Percentiles rank a stretch among this genome's conserved stretches.
These are phyloP conservation scores for Fraxinus nigra DNA, from an alignment of 305 asterid genomes.

Conservation along the genomic window DNA sequence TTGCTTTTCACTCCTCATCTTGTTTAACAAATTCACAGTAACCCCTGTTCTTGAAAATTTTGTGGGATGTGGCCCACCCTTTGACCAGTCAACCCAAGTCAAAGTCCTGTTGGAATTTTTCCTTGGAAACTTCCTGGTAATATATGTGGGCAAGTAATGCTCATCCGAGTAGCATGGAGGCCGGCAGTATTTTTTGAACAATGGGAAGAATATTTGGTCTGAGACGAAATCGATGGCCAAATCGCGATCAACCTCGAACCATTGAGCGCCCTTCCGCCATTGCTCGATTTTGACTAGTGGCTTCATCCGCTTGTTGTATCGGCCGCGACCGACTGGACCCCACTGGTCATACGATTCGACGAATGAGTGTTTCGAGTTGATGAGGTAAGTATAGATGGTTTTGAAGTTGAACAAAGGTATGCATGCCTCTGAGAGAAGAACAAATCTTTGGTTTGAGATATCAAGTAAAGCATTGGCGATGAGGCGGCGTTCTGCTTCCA, in stretches of 20 bases:
- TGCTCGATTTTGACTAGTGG: constrained; percentile 40
- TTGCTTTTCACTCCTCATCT: constrained; percentile 34
- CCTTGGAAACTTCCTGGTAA: constrained; percentile 38
- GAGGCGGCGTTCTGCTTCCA: constrained; percentile 74
- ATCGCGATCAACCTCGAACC: constrained; percentile 65
- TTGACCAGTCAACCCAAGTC: constrained; percentile 93
- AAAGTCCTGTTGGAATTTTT: constrained; percentile 55
- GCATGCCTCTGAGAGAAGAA: constrained; percentile 71
- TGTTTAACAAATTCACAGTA: constrained; percentile 40
- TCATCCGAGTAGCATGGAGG: constrained; percentile 79
- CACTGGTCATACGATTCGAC: constrained; percentile 52
- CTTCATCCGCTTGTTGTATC: constrained; percentile 52
- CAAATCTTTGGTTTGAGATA: constrained; percentile 60
- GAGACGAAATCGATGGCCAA: constrained; percentile 48
- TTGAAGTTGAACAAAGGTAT: constrained; percentile 68
- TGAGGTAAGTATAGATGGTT: constrained; percentile 52
- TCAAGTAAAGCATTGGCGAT: constrained; percentile 72
- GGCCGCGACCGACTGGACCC: constrained; percentile 70
- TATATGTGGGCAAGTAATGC: constrained; percentile 66
- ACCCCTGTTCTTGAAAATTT: constrained; percentile 43
- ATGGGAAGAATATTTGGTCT: constrained; percentile 29
- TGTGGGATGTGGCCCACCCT: constrained; percentile 76
- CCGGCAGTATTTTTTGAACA: constrained; percentile 48
- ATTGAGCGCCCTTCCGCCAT: constrained; percentile 84
- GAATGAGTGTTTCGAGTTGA: constrained; percentile 43